Evolutionary conservation across 2,329 filamentous ascomycete species (phyloP).

Genomic region (Penicillium hesseltinei): DNA sequence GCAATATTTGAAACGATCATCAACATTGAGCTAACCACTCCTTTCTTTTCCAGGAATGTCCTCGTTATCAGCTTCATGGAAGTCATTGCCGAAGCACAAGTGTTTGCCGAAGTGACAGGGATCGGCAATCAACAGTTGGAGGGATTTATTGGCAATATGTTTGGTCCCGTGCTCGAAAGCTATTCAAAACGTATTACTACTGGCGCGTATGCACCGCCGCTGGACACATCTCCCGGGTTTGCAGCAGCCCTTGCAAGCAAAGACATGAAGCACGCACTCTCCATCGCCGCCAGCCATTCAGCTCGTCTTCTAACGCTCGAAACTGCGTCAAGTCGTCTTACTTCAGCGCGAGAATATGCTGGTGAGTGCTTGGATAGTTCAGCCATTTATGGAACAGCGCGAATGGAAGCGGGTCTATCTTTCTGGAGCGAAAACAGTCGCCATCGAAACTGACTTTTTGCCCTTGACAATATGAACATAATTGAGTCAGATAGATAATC

Average conservation of each 20-base stretch:
- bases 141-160: conserved; percentile 36
- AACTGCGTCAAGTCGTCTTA: conserved; percentile 10
- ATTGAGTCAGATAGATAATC: neutral
- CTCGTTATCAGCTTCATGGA: conserved; percentile 52
- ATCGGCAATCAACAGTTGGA: conserved; percentile 45
- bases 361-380: conserved; percentile 17
- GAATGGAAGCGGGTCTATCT: conserved; percentile 10
- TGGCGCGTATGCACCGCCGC: conserved; percentile 18
- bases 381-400: conserved; percentile 13
- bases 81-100: conserved; percentile 51
- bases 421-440: conserved; percentile 17
- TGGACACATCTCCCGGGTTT: conserved; percentile 15
- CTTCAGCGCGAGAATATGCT: conserved; percentile 12
- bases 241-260: conserved; percentile 15
- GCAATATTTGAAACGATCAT: neutral
- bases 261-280: conserved; percentile 18
- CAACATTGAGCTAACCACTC: neutral
- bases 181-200: conserved; percentile 21
- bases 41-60: conserved; percentile 41
- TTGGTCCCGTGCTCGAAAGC: conserved; percentile 16
- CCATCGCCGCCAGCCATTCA: conserved; percentile 5
- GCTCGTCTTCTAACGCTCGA: conserved; percentile 9
- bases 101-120: conserved; percentile 49
- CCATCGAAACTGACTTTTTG: conserved; percentile 8
- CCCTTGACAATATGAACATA: neutral